Percentiles rank a stretch among this genome's conserved stretches.
Conservation (phyloP, 2,329 filamentous ascomycete species). For the Cordyceps pruinosa region DNA sequence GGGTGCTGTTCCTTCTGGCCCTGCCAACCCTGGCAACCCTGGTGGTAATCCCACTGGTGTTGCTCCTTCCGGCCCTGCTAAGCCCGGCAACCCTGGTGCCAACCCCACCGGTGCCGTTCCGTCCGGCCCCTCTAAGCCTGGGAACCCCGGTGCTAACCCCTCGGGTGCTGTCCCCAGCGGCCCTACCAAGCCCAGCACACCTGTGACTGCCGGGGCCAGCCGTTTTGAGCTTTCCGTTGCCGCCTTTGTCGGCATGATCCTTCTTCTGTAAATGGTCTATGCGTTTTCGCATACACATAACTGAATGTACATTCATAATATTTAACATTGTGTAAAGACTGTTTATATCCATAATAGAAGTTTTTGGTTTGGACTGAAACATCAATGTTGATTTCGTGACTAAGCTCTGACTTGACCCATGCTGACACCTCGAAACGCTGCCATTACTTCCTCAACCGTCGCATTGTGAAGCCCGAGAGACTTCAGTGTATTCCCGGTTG, state of each 20-base stretch:
- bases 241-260: constrained; percentile 1
- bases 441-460: neutral
- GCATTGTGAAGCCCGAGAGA: constrained; percentile 2
- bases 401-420: too few species aligned
- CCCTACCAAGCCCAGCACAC: neutral
- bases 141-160: neutral
- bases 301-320: constrained; percentile 2
- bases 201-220: neutral
- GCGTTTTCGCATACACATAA: neutral
- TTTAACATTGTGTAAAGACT: constrained; percentile 1
- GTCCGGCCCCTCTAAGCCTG: neutral
- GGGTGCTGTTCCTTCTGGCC: neutral
- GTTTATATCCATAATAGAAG: constrained; percentile 6
- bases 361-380: neutral
- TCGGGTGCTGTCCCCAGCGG: neutral
- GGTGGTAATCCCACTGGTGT: neutral
- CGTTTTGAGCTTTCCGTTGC: neutral
- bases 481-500: constrained; percentile 5
- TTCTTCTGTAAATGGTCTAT: constrained; percentile 9
- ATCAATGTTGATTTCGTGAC: neutral
- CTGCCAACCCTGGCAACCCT: neutral
- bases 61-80: neutral
- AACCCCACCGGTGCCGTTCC: neutral
- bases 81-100: neutral
- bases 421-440: neutral